Conservation (phyloP, 495 filamentous ascomycete species). For the Aspergillus saccharolyticus region DNA sequence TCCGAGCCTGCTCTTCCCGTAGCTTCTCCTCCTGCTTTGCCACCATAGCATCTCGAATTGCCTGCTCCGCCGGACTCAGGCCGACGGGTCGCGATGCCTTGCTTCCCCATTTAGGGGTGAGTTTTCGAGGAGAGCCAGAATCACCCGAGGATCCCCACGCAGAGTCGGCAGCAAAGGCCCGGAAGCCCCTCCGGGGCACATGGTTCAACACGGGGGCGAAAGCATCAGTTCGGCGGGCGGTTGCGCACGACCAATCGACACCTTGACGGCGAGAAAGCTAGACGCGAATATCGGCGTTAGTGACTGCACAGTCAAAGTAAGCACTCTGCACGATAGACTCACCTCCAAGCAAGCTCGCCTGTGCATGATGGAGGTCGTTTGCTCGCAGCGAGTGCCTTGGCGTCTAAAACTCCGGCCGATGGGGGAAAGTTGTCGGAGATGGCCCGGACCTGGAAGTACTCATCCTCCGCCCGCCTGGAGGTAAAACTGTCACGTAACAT, state of each 20-base stretch:
- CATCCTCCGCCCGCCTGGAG: conserved; percentile 5
- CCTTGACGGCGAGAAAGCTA: conserved; percentile 28
- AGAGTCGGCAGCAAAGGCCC: conserved; percentile 24
- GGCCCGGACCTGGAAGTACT: neutral
- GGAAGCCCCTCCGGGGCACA: conserved; percentile 26
- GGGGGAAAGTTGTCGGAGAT: neutral
- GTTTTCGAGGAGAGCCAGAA: conserved; percentile 13
- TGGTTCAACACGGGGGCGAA: conserved; percentile 17
- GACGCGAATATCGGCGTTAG: neutral
- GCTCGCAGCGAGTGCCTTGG: conserved; percentile 14
- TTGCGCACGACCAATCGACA: conserved; percentile 28
- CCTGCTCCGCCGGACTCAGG: conserved; percentile 33
- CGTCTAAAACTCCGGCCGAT: conserved; percentile 17
- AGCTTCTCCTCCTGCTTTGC: conserved; percentile 11
- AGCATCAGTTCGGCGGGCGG: conserved; percentile 16
- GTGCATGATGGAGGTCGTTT: conserved; percentile 28
- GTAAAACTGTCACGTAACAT: no score
- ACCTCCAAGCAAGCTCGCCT: conserved; percentile 36
- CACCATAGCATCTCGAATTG: conserved; percentile 30
- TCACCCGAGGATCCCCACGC: conserved; percentile 15
- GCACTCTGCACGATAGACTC: conserved; percentile 3
- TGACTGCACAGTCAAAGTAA: neutral
- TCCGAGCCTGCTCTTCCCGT: conserved; percentile 1
- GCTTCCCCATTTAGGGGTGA: conserved; percentile 18
- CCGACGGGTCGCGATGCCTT: conserved; percentile 20